Percentiles rank a stretch among this genome's conserved stretches.
Evolutionary conservation across 2,329 filamentous ascomycete species (phyloP).

Genomic region (Thelonectria discophora): DNA sequence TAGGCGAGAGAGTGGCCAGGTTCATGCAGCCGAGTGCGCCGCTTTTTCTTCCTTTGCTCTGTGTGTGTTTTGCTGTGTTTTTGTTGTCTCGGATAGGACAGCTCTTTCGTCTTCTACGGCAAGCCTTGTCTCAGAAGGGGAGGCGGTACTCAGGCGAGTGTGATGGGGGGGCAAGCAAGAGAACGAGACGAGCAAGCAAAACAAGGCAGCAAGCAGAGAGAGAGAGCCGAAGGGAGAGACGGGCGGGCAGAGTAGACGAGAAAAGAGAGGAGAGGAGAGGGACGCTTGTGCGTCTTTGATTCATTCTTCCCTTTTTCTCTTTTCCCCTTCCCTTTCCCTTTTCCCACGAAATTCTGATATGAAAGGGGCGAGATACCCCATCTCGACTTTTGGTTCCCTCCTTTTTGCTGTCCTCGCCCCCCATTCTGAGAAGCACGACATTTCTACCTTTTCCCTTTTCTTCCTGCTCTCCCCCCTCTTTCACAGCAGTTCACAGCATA

Average conservation of each 20-base stretch:
- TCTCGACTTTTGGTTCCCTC: conserved; percentile 2
- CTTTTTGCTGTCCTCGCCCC: too few relatives aligned
- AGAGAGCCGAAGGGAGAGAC: too few relatives aligned
- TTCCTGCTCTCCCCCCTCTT: background rate
- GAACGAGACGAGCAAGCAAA: too few relatives aligned
- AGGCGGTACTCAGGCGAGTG: too few relatives aligned
- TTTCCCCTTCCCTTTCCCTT: too few relatives aligned
- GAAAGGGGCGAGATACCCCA: conserved; percentile 23
- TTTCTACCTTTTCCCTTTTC: background rate
- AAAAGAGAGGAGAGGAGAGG: background rate
- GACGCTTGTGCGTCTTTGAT: background rate
- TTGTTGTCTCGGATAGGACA: conserved; percentile 47
- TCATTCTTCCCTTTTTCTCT: conserved; percentile 6
- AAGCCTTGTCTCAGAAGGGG: too few relatives aligned
- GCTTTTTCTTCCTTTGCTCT: conserved; percentile 26
- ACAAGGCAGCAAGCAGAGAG: conserved; percentile 1
- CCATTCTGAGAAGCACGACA: background rate
- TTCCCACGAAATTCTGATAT: conserved; percentile 30
- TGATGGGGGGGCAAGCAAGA: too few relatives aligned
- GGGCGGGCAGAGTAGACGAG: background rate
- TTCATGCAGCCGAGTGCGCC: conserved; percentile 35
- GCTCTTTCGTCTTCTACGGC: conserved; percentile 32
- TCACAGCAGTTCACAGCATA: background rate
- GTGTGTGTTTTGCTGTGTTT: too few relatives aligned
- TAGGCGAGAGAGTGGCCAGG: conserved; percentile 30